Percentiles rank a stretch among this genome's conserved stretches.
Conservation (phyloP, 208 protist species). For the Trypanosoma brucei region DNA sequence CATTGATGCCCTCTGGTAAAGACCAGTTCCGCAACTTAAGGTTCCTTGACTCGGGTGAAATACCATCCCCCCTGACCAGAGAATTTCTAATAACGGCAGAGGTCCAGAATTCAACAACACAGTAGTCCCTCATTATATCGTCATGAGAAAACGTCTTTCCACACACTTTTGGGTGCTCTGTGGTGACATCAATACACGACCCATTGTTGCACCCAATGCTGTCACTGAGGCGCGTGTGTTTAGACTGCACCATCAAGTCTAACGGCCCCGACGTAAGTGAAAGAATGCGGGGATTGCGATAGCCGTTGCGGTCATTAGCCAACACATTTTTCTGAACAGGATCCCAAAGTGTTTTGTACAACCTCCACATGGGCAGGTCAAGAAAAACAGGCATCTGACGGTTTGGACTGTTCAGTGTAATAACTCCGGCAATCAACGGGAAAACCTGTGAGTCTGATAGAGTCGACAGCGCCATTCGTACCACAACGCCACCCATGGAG, state of each 20-base stretch:
- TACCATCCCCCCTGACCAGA: neutral
- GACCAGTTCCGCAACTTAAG: neutral
- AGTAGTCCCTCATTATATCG: constrained; percentile 32
- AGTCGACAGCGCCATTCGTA: constrained; percentile 25
- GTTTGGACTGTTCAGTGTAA: constrained; percentile 49
- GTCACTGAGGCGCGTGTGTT: constrained; percentile 13
- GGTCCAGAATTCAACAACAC: constrained; percentile 23
- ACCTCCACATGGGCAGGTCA: constrained; percentile 31
- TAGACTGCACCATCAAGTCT: constrained; percentile 39
- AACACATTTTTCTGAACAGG: neutral
- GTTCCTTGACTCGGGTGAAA: no score
- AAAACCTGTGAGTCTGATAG: constrained; percentile 3
- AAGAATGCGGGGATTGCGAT: neutral
- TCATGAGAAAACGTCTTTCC: constrained; percentile 32
- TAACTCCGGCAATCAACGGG: constrained; percentile 24
- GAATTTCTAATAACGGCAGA: constrained; percentile 10
- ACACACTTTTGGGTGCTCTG: constrained; percentile 28
- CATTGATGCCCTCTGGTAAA: neutral
- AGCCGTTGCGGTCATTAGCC: neutral
- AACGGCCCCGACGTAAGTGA: constrained; percentile 42
- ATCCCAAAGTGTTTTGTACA: constrained; percentile 28
- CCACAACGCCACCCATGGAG: constrained; percentile 60
- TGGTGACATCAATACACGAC: constrained; percentile 17
- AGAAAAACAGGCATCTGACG: constrained; percentile 42
- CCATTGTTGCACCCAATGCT: neutral